Percentiles rank a stretch among this genome's conserved stretches.
These are phyloP conservation scores for Cudoniella acicularis DNA, from an alignment of 495 filamentous ascomycete species.

Conservation along the genomic window DNA sequence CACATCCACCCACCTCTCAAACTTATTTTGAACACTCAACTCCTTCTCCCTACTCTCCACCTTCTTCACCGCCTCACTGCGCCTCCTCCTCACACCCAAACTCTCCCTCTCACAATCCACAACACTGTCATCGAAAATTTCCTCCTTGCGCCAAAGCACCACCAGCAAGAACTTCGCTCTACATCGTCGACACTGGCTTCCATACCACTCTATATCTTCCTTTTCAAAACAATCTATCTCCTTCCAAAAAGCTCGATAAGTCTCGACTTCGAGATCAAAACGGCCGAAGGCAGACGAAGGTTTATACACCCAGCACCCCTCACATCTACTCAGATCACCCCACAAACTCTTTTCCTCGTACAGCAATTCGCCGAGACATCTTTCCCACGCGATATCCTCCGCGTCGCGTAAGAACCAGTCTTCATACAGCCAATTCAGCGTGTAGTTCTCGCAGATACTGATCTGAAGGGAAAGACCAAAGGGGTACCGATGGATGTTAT, in stretches of 20 bases:
- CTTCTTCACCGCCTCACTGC: not conserved
- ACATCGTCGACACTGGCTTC: constrained; percentile 8
- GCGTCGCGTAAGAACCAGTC: not conserved
- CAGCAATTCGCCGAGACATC: constrained; percentile 1
- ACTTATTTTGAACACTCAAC: not conserved
- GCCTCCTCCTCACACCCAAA: constrained; percentile 1
- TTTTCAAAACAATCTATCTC: not conserved
- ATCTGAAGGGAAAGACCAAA: constrained; percentile 5
- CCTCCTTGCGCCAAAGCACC: not conserved
- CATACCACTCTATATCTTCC: constrained; percentile 2
- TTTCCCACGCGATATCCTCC: constrained; percentile 8
- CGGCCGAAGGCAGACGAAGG: not conserved
- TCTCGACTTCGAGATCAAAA: not conserved
- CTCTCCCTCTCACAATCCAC: constrained; percentile 1
- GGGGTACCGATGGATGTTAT: not conserved
- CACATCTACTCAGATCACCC: constrained; percentile 8
- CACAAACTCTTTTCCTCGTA: constrained; percentile 10
- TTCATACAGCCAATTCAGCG: constrained; percentile 3
- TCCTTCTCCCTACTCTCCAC: not conserved
- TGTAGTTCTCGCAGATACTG: not conserved
- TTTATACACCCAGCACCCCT: constrained; percentile 9
- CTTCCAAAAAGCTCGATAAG: not conserved
- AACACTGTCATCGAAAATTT: constrained; percentile 2
- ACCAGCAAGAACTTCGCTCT: constrained; percentile 6
- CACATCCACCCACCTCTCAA: constrained; percentile 5